Base-by-base conservation (phyloP, 2,329 filamentous ascomycete species). In the Claviceps pusilla region DNA sequence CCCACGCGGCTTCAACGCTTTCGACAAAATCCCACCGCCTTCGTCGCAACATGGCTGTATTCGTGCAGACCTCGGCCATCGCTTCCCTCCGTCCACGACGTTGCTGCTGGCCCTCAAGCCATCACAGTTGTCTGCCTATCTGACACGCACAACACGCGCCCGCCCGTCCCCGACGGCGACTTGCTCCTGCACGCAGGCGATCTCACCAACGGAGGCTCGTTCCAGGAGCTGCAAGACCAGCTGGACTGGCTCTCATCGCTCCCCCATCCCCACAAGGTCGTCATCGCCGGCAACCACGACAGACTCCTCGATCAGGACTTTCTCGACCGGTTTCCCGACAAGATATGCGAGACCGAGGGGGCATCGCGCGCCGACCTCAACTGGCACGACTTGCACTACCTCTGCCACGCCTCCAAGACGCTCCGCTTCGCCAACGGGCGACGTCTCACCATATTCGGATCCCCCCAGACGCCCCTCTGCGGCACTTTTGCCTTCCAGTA, bases 171-270 rank as follows among this genome's bases (percentile, higher is more conserved):
- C 1, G 53, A 62, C 5, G 74, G 72, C 0, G 73, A 77, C 54
- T 60, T 77, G 2, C 67, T 77, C 16, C 64, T 76, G 46, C 73
- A 77, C 55, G 72, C 73, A 1, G 74, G 73, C 14, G 73, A 76
- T 55, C 63, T 76, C 11, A 73, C 71, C 0, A 62, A 71, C 61
- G 65, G 64, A 19, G 73, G 72, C 16, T 67, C 70, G 0, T 64
- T 68, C 37, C 57, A 62, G 1, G 72, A 75, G 55, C 55, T 75
- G 1, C 63, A 69, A 54, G 62, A 64, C 5, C 57, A 66, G 6
- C 57, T 75, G 11, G 52, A 58, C 35, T 76, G 73, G 73, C 58
- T 76, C 4, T 55, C 57, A 7, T 28, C 57, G 0, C 69, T 70
- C 52, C 64, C 69, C 1, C 72, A 74, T 54, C 48, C 54, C 12